Base-by-base conservation (phyloP, 768 basidiomycete genomes). In the Panus rudis region DNA sequence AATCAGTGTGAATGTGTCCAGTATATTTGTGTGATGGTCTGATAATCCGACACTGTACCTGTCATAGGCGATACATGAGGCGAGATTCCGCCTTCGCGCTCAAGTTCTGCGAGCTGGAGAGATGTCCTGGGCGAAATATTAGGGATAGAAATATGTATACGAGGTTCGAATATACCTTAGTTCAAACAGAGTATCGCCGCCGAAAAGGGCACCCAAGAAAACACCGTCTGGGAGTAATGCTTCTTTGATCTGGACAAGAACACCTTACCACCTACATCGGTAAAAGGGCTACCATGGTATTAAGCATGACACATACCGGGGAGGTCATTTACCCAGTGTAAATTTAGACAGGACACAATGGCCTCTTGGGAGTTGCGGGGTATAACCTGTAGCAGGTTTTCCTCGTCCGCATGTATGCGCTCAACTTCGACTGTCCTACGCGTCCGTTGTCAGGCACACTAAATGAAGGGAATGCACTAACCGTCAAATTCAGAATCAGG, bases 321-420 rank as follows among this genome's bases (percentile, higher is more conserved):
- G 5, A 99, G 75, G 65, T 99, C 96, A 53, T 98, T 98, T 11
- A 96, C 79, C 96, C 96, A 99, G 50, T 99, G 96, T 32, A 98
- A 71, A 52, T 82, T 84, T 3, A 96, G 73, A 58, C 90, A 93
- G 11, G 91, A 93, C 20, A 96, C 81, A 35, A 97, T 78, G 14
- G 88, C 91, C 56, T 98, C 94, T 57, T 93, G 85, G 12, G 90
- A 88, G 47, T 84, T 74, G 2, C 69, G 78, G 4, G 73, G 68
- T 10, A 97, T 66, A 16, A 69, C 61, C 32, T 76, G 65, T 2
- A 93, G 70, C 2, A 97, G 63, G 24, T 74, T 69, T 60, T 97
- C 92, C 59, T 97, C 92, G 48, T 96, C 91, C 33, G 74, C 81
- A 48, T 83, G 79, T 45, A 85, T 71, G 26, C 94, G 76, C 50